Evolutionary conservation across 2,329 filamentous ascomycete species (phyloP), one percentile per base, ranked within the genome.

Genomic region (Sphaerulina vaccinii): DNA sequence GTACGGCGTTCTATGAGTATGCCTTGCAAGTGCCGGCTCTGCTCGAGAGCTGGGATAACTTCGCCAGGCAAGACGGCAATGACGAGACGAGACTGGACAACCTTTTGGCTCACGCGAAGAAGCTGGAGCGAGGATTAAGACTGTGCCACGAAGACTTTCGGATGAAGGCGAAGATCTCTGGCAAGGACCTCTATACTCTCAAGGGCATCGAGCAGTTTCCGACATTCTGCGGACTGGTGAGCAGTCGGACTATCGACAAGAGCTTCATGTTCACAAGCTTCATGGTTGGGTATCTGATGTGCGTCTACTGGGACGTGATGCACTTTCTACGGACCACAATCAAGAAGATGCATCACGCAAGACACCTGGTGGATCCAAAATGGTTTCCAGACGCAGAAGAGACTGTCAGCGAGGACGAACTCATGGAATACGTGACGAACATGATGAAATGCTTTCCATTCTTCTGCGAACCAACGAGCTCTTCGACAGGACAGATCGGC

Each of bases 301-400:
- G 53, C n/a, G 54, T 63, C 15, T 68, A 66, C 48, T 68, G 66
- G 66, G 54, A 64, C 11, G 57, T 57, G 10, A 62, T 66, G 57
- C 61, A 64, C 48, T 62, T 59, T 44, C 49, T 68, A 11, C 61
- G 65, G 18, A 56, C 47, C 13, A 57, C 52, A 3, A 54, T 62
- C 9, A 59, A 61, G 33, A 53, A 51, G 3, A 51, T 65, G 24
- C 60, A 65, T 42, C 49, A 52, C 15, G 33, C 50, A 4, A 56
- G 59, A 5, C 51, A 62, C 38, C 52, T 55, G 7, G n/a, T 55
- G 5, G 51, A 58, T 9, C 15, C 32, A 5, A 38, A 42, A 35
- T 66, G 62, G 62, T 56, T 53, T 24, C 60, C 62, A 1, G 19
- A 49, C 8, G 4, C 38, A 2, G 55, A 51, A 3, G 48, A 55